These are phyloP conservation scores for Geranomyces variabilis DNA, from an alignment of 192 early-diverging fungal genomes.

Conservation along the genomic window DNA sequence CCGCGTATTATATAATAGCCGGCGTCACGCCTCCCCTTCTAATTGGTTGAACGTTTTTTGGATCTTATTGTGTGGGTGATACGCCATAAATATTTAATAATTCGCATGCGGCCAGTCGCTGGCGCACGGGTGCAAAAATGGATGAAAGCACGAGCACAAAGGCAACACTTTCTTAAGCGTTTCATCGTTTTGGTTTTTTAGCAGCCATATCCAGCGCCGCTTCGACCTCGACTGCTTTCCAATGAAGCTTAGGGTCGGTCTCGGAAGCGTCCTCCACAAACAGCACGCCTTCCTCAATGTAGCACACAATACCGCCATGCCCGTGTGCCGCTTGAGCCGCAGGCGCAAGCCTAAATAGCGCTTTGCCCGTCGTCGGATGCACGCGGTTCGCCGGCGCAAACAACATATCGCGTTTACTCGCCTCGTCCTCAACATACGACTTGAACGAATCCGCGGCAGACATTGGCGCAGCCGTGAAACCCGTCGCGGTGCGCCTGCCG, in stretches of 20 bases:
- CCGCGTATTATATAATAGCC: too few relatives aligned
- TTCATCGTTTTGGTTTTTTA: neutral
- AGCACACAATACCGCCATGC: conserved; percentile 54
- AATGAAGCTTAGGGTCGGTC: conserved; percentile 16
- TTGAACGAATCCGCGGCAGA: conserved; percentile 52
- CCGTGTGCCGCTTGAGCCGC: conserved; percentile 38
- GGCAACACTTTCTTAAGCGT: too few relatives aligned
- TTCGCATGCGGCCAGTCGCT: too few relatives aligned
- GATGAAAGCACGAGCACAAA: too few relatives aligned
- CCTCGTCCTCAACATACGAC: conserved; percentile 62
- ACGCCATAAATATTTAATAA: too few relatives aligned
- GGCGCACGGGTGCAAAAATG: too few relatives aligned
- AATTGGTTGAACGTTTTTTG: too few relatives aligned
- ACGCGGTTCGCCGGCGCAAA: conserved; percentile 55
- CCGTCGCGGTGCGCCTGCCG: conserved; percentile 20
- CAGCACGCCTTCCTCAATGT: conserved; percentile 67
- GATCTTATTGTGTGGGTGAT: too few relatives aligned
- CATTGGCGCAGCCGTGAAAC: conserved; percentile 24
- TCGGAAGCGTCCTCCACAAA: conserved; percentile 57
- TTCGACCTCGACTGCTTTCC: conserved; percentile 61
- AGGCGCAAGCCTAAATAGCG: conserved; percentile 58
- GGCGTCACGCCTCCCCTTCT: too few relatives aligned
- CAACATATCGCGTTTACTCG: conserved; percentile 54
- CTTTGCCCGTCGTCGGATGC: conserved; percentile 58
- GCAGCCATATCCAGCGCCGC: conserved; percentile 50